A percentile compares a stretch with the other conserved stretches of the same genome.
These are phyloP conservation scores for Rutidosis leptorrhynchoides DNA, from an alignment of 129 eudicot genomes.

Conservation along the genomic window DNA sequence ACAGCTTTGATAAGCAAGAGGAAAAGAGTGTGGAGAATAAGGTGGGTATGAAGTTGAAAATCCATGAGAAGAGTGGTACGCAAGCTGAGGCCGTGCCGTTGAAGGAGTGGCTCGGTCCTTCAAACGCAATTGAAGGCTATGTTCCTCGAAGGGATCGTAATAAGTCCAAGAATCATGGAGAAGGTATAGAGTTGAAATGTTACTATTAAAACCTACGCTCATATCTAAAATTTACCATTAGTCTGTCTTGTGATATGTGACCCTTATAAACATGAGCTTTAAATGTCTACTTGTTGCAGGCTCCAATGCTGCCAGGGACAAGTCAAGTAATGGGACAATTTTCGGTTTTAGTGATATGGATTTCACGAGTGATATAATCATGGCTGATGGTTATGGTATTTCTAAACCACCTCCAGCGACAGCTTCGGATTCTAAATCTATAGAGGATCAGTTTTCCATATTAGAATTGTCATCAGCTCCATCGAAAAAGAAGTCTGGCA, in stretches of 20 bases:
- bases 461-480: no score
- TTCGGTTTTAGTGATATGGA: slow-evolving; percentile 38
- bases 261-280: no score
- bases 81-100: slow-evolving; percentile 35
- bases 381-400: slow-evolving; percentile 47
- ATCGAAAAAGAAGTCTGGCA: slow-evolving; percentile 24
- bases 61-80: slow-evolving; percentile 53
- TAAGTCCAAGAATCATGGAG: no score
- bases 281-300: no score
- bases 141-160: slow-evolving; percentile 52
- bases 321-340: slow-evolving; percentile 26
- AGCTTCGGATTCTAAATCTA: no score
- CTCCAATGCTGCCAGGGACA: slow-evolving; percentile 30
- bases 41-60: slow-evolving; percentile 46
- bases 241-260: no score
- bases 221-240: no score
- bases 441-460: no score
- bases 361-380: slow-evolving; percentile 61
- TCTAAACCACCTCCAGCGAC: slow-evolving; percentile 51
- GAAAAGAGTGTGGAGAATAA: slow-evolving; percentile 37
- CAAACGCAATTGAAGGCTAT: slow-evolving; percentile 91
- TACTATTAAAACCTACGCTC: no score
- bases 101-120: slow-evolving; percentile 80
- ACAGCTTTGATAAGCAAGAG: slow-evolving; percentile 7
- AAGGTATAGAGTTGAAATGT: no score